Percentiles rank a stretch among this genome's conserved stretches.
Evolutionary conservation across 495 filamentous ascomycete genomes (phyloP).

Genomic region (Annulohypoxylon bovei): DNA sequence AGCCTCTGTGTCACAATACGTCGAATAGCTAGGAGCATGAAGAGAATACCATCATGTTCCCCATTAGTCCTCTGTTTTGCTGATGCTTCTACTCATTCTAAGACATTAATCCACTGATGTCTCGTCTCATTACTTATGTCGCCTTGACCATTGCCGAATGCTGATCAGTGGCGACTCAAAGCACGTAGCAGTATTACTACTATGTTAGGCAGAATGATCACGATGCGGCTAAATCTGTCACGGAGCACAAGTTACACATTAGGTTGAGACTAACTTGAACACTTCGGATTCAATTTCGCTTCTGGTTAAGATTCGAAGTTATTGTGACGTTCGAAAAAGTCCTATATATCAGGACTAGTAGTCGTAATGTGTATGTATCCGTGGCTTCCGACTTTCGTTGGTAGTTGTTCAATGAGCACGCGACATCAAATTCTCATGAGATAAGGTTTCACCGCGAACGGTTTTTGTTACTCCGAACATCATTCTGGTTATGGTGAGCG

Average conservation of each 20-base stretch:
- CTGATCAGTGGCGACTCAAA: slow-evolving; percentile 19
- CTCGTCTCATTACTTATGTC: neutral
- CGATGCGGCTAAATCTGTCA: slow-evolving; percentile 37
- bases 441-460: neutral
- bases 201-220: slow-evolving; percentile 28
- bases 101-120: slow-evolving; percentile 5
- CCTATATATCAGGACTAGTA: neutral
- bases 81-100: neutral
- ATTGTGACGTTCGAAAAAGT: neutral
- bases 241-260: neutral
- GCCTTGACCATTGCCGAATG: slow-evolving; percentile 16
- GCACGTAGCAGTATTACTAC: neutral
- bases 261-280: slow-evolving; percentile 8
- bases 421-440: neutral
- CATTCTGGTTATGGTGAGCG: neutral
- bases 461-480: neutral
- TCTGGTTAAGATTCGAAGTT: neutral
- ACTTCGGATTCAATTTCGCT: neutral
- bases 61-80: neutral
- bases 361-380: neutral
- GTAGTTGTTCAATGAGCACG: neutral
- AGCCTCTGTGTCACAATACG: slow-evolving; percentile 8
- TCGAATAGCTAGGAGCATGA: neutral
- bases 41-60: neutral
- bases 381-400: neutral